phyloP scores from a whole-genome alignment of 2,329 filamentous ascomycete species.

The Fusarium veterinarium region DNA sequence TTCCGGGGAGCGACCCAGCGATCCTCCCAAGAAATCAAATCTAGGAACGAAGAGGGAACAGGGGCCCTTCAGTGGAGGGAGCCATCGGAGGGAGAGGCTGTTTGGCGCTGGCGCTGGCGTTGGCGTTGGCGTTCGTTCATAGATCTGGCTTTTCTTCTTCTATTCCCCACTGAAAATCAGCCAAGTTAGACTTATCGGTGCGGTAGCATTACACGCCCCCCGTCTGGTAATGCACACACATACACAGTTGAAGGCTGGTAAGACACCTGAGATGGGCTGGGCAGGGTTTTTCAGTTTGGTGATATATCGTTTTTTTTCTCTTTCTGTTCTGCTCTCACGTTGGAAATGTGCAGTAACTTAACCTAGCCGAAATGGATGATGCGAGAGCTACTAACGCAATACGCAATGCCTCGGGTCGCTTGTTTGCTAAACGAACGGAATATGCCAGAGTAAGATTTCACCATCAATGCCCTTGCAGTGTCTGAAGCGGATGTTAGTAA shows the following conservation, averaged over 20 bases:
- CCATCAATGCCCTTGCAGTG: neutral
- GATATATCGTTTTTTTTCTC: conserved; percentile 23
- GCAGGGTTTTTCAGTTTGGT: neutral
- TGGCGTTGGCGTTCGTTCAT: conserved; percentile 8
- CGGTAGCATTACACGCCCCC: conserved; percentile 5
- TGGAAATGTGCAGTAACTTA: neutral
- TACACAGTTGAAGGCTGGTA: conserved; percentile 17
- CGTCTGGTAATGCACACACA: neutral
- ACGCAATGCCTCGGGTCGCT: neutral
- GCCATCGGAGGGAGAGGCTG: neutral
- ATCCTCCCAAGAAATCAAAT: conserved; percentile 33
- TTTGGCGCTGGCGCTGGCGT: neutral
- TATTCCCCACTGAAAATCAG: conserved; percentile 2
- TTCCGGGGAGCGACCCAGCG: conserved; percentile 32
- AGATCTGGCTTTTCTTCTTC: conserved; percentile 7
- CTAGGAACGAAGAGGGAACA: conserved; percentile 22
- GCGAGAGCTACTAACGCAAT: neutral
- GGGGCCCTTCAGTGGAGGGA: conserved; percentile 1
- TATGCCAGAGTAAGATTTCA: neutral
- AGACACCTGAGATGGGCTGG: conserved; percentile 32
- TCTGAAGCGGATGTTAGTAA: neutral
- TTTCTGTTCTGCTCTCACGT: neutral
- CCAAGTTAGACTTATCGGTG: neutral
- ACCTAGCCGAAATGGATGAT: neutral
- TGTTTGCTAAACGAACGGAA: neutral